Base-by-base conservation (phyloP, 2,329 filamentous ascomycete genomes). In the Orbilia javanica region DNA sequence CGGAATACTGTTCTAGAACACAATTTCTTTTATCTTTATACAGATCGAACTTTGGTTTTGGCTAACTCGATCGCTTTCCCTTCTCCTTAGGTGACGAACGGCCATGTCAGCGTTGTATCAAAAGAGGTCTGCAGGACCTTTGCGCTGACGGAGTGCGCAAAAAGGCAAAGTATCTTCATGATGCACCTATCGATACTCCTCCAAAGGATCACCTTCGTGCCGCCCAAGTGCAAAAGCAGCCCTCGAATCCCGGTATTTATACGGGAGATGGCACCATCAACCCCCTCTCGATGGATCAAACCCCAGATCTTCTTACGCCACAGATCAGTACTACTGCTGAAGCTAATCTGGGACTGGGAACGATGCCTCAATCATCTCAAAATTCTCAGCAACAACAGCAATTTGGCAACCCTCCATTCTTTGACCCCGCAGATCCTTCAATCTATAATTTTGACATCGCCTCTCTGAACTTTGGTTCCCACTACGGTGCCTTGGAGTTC, bases 91-190 rank as follows among this genome's bases (percentile, higher is more conserved):
- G 95, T 82, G 96, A 99, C 84, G 95, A 99, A 84, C 89, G 96
- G 81, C 96, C 96, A 66, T 99, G 96, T 84, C 90, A 94, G 83
- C 88, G 96, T 82, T 99, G 96, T 84, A 93, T 98, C 81, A 97
- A 97, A 85, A 91, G 96, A 82, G 93, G 93, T 53, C 89, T 98
- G 22, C 92, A 94, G 82, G 94, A 97, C 83, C 90, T 90, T 79
- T 99, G 96, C 83, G 94, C 97, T 84, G 96, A 99, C 83, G 96
- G 96, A 67, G 94, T 98, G 64, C 92, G 96, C 80, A 99, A 99
- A 85, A 99, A 98, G 88, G 96, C 96, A 65, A 99, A 99, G 84
- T 99, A 99, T 84, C 92, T 99, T 71, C 94, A 98, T 83, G 96
- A 98, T 87, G 94, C 95, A 27, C 94, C 80, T n/a, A 79, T 81